Evolutionary conservation across 176 grass and related monocot genomes (phyloP), one percentile per base, ranked within the genome.

Genomic region (Aegilops tauschii): DNA sequence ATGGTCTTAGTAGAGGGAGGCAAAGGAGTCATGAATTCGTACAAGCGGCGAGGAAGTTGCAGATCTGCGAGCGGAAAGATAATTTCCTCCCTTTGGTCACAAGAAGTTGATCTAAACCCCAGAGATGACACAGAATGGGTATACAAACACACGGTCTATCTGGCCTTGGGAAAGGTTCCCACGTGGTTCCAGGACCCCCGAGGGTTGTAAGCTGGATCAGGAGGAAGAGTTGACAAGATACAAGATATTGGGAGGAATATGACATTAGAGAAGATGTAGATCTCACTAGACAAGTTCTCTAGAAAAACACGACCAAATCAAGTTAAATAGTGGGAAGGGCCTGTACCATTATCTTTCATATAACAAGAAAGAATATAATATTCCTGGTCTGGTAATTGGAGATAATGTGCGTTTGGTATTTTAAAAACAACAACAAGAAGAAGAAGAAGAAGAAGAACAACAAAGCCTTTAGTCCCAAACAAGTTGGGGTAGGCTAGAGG

Each of bases 331-430:
- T 28, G 12, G 25, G 17, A 77, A 44, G 25, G 52, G 36, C 12
- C 12, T 79, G 12, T 61, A 88, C 2, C 14, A 63, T 52, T 63
- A 42, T 23, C 76, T 88, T 79, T 54, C 50, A 50, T 72, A 79
- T 73, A 21, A 63, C 30, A 79, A 84, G 21, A 71, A 61, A 65
- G 31, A 66, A 65, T 61, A 11, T 54, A 18, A 16, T 56, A 23
- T 61, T 42, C 23, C 82, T 70, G 40, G 17, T 69, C 30, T 52
- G 64, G 80, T 50, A 47, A 68, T 52, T 82, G 29, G 29, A 35
- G 80, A 79, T 52, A 80, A 66, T 65, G 61, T 80, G 78, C 16
- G 58, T 40, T 50, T 78, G 36, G n/a, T 45, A 65, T 80, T 65
- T 42, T 23, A 65, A 45, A 9, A 40, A 40, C 37, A 40, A 40